Conservation (phyloP, 257 asterid species). For the Paraleonurus japonicus region DNA sequence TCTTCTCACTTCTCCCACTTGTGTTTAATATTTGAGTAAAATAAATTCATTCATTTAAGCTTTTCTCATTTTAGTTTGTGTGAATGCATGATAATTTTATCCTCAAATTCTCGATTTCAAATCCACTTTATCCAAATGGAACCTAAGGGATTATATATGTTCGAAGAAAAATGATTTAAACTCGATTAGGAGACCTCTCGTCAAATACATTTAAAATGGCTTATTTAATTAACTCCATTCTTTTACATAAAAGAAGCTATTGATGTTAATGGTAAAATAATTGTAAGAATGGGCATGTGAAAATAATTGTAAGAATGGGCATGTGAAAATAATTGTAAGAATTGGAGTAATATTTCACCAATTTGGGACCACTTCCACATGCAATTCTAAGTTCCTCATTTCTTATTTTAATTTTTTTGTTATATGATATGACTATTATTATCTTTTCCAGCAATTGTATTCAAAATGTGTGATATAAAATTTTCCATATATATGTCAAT, state of each 20-base stretch:
- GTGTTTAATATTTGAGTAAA: too few relatives aligned
- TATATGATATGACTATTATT: not conserved
- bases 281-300: not conserved
- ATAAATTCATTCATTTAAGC: too few relatives aligned
- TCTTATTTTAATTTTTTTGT: not conserved
- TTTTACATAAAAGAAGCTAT: not conserved
- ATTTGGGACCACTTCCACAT: constrained; percentile 17
- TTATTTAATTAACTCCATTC: not conserved
- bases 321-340: too few relatives aligned
- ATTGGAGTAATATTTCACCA: not conserved
- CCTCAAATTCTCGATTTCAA: too few relatives aligned
- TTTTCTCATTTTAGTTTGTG: too few relatives aligned
- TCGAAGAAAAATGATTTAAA: too few relatives aligned
- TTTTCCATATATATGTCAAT: too few relatives aligned
- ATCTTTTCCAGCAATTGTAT: not conserved
- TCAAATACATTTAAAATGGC: not conserved
- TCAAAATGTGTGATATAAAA: not conserved
- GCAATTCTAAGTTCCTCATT: not conserved
- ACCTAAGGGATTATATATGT: too few relatives aligned
- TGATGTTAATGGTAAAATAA: not conserved
- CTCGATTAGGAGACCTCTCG: too few relatives aligned
- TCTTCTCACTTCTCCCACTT: too few relatives aligned
- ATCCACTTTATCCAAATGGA: too few relatives aligned
- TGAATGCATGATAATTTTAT: too few relatives aligned
- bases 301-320: not conserved